Evolutionary conservation across 2,329 filamentous ascomycete species (phyloP).

Genomic region (Colletotrichum incanum): DNA sequence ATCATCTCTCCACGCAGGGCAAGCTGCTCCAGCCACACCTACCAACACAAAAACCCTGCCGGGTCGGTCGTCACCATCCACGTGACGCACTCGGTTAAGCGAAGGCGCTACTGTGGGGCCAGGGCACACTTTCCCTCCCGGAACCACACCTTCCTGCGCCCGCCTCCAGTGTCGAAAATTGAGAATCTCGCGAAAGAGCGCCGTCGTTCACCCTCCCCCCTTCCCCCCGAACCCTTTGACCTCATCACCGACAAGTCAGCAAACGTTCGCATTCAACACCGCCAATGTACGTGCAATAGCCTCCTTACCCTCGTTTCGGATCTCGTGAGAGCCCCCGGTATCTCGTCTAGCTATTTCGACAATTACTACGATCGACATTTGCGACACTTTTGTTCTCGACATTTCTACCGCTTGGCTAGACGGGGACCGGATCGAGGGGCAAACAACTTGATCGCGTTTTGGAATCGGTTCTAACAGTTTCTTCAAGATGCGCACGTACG

Average conservation of each 20-base stretch:
- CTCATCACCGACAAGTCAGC: constrained; percentile 42
- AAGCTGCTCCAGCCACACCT: constrained; percentile 1
- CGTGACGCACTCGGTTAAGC: constrained; percentile 35
- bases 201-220: constrained; percentile 20
- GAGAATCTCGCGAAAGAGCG: constrained; percentile 34
- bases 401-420: neutral
- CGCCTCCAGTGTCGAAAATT: constrained; percentile 36
- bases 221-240: constrained; percentile 36
- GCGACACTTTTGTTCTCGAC: neutral
- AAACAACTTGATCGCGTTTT: neutral
- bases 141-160: constrained; percentile 25
- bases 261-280: constrained; percentile 42
- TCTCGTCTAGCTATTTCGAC: constrained; percentile 10
- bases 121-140: constrained; percentile 27
- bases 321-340: neutral
- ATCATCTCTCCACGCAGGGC: neutral
- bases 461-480: constrained; percentile 16
- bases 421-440: constrained; percentile 1
- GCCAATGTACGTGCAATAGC: constrained; percentile 39
- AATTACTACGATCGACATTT: constrained; percentile 1
- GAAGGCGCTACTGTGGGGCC: constrained; percentile 29
- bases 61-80: neutral
- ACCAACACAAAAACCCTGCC: neutral
- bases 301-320: neutral
- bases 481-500: constrained; percentile 76